Evolutionary conservation across 352 stramenopile species (phyloP).

Genomic region (Phytophthora aleatoria): DNA sequence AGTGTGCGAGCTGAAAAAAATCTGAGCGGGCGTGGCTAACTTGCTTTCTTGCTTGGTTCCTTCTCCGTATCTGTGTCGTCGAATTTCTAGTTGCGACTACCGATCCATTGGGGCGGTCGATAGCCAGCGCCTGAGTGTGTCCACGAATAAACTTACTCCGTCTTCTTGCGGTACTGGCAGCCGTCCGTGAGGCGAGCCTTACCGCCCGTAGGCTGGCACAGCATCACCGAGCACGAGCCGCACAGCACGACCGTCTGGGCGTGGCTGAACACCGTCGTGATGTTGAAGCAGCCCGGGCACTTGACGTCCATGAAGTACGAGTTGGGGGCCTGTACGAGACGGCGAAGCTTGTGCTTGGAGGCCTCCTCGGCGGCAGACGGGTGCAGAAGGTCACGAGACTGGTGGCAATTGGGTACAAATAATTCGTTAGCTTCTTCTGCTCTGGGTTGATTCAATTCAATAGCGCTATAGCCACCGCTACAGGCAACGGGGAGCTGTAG

Average conservation of each 20-base stretch:
- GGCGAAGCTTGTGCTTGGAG: constrained; percentile 99
- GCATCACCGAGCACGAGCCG: constrained; percentile 96
- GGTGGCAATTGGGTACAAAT: constrained; percentile 5
- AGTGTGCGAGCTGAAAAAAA: constrained; percentile 31
- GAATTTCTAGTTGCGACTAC: constrained; percentile 35
- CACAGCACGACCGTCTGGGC: constrained; percentile 98
- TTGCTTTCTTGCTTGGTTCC: constrained; percentile 41
- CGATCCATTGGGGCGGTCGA: background rate
- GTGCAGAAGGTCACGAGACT: constrained; percentile 97
- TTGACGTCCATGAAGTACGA: constrained; percentile 99
- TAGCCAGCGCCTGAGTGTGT: constrained; percentile 18
- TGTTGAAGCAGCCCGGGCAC: constrained; percentile 99
- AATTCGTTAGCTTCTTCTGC: constrained; percentile 19
- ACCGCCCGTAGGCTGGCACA: constrained; percentile 98
- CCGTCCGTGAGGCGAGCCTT: constrained; percentile 98
- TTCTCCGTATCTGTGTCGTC: constrained; percentile 35
- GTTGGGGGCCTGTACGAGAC: constrained; percentile 99
- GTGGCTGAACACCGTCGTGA: constrained; percentile 99
- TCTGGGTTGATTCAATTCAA: background rate
- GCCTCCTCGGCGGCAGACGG: constrained; percentile 94
- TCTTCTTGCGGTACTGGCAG: constrained; percentile 99
- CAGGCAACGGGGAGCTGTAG: background rate
- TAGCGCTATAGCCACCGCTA: background rate
- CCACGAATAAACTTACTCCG: constrained; percentile 91
- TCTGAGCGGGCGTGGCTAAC: constrained; percentile 30